Evolutionary conservation across 2,329 filamentous ascomycete species (phyloP).

Genomic region (Reticulascus tulasneorum): DNA sequence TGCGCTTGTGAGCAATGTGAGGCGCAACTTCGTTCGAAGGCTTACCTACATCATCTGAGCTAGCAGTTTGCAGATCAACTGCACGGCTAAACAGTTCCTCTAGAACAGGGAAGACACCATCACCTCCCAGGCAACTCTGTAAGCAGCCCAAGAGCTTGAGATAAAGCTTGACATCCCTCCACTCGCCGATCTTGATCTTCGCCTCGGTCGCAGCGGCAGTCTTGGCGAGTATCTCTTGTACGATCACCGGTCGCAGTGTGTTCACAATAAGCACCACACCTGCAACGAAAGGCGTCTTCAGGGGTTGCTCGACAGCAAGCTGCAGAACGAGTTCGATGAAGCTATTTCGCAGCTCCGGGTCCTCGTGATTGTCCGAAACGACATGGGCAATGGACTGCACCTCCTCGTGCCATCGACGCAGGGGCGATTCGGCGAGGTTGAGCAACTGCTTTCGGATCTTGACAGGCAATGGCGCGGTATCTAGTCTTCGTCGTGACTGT

Average conservation of each 20-base stretch:
- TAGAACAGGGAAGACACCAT: slow-evolving; percentile 79
- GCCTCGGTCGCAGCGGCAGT: slow-evolving; percentile 60
- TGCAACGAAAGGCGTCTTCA: slow-evolving; percentile 95
- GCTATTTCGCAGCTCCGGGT: slow-evolving; percentile 67
- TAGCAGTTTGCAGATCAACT: slow-evolving; percentile 89
- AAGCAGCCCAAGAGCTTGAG: slow-evolving; percentile 87
- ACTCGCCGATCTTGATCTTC: slow-evolving; percentile 68
- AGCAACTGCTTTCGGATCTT: slow-evolving; percentile 76
- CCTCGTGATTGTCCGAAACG: slow-evolving; percentile 80
- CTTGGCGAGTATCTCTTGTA: slow-evolving; percentile 64
- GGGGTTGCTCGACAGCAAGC: slow-evolving; percentile 82
- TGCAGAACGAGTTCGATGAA: slow-evolving; percentile 74
- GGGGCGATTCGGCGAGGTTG: slow-evolving; percentile 74
- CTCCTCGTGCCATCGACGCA: slow-evolving; percentile 76
- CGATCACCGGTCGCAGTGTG: slow-evolving; percentile 69
- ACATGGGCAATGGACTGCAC: slow-evolving; percentile 70
- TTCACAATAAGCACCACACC: slow-evolving; percentile 79
- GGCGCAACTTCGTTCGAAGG: background rate
- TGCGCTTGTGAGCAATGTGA: background rate
- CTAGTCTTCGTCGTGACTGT: slow-evolving; percentile 62
- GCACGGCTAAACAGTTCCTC: slow-evolving; percentile 88
- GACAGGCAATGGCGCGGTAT: slow-evolving; percentile 64
- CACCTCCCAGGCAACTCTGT: slow-evolving; percentile 73
- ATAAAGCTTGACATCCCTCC: slow-evolving; percentile 87
- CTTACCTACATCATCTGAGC: slow-evolving; percentile 80